A percentile compares a stretch with the other conserved stretches of the same genome.
Evolutionary conservation across 345 rosid species (phyloP).

Genomic region (Euphorbia peplus): DNA sequence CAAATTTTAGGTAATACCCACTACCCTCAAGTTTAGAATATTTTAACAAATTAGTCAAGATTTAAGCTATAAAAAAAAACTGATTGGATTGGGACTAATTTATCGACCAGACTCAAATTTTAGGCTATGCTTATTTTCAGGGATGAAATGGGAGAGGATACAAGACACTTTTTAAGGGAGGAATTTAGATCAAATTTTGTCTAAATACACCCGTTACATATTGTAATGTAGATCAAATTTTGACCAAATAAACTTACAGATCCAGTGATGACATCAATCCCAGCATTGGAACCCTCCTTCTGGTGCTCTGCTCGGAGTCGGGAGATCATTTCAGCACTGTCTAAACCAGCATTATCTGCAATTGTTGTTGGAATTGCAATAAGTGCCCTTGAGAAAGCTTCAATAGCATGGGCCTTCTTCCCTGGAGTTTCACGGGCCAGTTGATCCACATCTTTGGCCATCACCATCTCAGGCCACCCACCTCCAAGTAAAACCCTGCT

Average conservation of each 20-base stretch:
- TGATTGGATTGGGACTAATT: too few relatives aligned
- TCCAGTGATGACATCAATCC: slow-evolving; percentile 93
- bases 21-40: too few relatives aligned
- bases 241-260: slow-evolving; percentile 48
- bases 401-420: slow-evolving; percentile 92
- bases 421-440: slow-evolving; percentile 93
- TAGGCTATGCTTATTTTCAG: too few relatives aligned
- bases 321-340: slow-evolving; percentile 92
- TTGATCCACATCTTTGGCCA: slow-evolving; percentile 97
- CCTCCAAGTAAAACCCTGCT: slow-evolving; percentile 91
- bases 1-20: too few relatives aligned
- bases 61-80: too few relatives aligned
- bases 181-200: too few relatives aligned
- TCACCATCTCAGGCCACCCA: slow-evolving; percentile 99
- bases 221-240: too few relatives aligned
- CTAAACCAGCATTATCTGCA: slow-evolving; percentile 97
- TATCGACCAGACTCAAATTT: too few relatives aligned
- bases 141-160: too few relatives aligned
- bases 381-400: slow-evolving; percentile 88
- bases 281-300: slow-evolving; percentile 67
- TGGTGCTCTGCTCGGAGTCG: slow-evolving; percentile 98
- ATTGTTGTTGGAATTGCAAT: slow-evolving; percentile 81
- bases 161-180: too few relatives aligned
- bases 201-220: too few relatives aligned
- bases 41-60: too few relatives aligned